These are phyloP conservation scores for Colletotrichum gigasporum DNA, from an alignment of 2,329 filamentous ascomycete genomes.

Conservation along the genomic window DNA sequence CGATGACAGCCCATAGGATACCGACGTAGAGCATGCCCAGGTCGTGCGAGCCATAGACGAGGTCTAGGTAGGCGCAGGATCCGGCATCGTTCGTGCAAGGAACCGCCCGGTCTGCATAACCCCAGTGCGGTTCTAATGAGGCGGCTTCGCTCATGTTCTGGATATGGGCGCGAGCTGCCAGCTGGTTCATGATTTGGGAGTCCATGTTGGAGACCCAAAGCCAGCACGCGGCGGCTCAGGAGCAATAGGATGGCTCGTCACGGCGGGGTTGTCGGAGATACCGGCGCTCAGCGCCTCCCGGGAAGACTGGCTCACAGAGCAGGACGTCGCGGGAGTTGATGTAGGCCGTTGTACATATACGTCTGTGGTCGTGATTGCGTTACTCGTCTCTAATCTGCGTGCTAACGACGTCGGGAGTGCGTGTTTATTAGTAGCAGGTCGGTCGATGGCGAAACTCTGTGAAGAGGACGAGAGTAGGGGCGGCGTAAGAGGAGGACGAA, in stretches of 20 bases:
- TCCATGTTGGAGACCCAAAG: constrained; percentile 31
- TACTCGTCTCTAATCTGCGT: too few species aligned
- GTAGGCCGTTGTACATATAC: too few species aligned
- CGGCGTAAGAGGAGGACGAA: too few species aligned
- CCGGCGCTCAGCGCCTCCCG: constrained; percentile 6
- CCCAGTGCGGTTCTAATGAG: constrained; percentile 54
- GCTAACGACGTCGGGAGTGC: too few species aligned
- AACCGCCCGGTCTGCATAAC: constrained; percentile 54
- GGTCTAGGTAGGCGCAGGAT: constrained; percentile 60
- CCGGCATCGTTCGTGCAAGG: constrained; percentile 57
- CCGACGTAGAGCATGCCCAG: constrained; percentile 59
- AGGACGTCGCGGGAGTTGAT: too few species aligned
- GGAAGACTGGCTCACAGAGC: too few species aligned
- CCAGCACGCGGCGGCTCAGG: too few species aligned
- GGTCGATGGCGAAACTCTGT: too few species aligned
- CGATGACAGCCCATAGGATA: constrained; percentile 58
- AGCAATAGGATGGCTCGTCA: too few species aligned
- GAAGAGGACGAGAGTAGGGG: too few species aligned
- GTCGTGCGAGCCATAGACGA: constrained; percentile 60
- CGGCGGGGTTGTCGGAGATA: neutral
- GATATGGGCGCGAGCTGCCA: constrained; percentile 43
- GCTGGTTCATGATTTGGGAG: constrained; percentile 3
- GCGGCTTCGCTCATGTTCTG: constrained; percentile 51
- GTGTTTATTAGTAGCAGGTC: too few species aligned
- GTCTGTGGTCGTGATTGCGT: too few species aligned